Evolutionary conservation across 202 grass and related monocot genomes (phyloP).

Genomic region (Elaeis oleifera): DNA sequence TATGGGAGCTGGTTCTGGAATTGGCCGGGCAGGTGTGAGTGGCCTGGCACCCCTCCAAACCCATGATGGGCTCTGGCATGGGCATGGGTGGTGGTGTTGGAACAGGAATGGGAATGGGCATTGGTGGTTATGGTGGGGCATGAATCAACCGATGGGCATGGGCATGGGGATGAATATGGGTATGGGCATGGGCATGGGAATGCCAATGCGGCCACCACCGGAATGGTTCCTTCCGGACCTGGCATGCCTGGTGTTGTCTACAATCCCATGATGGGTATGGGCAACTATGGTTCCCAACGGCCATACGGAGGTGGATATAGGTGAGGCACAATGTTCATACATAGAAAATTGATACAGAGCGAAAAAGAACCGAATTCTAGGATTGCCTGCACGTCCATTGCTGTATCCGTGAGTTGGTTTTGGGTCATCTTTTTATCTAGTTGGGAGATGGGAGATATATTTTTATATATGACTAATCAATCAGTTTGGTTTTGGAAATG

Average conservation of each 20-base stretch:
- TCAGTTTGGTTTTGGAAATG: neutral
- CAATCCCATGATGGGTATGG: constrained; percentile 9
- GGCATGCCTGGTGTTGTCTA: constrained; percentile 18
- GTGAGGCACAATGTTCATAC: neutral
- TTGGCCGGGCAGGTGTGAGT: constrained; percentile 10
- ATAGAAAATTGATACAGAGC: neutral
- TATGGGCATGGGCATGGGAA: constrained; percentile 2
- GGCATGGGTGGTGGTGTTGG: neutral
- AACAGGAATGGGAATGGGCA: neutral
- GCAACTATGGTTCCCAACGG: constrained; percentile 10
- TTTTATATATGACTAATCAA: neutral
- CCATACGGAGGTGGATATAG: constrained; percentile 17
- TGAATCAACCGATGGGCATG: constrained; percentile 5
- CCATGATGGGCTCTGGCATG: constrained; percentile 12
- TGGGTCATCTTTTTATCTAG: too few species aligned
- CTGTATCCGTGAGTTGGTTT: neutral
- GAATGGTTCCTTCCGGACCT: neutral
- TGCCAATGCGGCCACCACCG: constrained; percentile 6
- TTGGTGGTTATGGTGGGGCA: constrained; percentile 3
- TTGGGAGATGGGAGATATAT: too few species aligned
- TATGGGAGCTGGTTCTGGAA: constrained; percentile 26
- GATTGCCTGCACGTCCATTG: neutral
- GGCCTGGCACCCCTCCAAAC: constrained; percentile 5
- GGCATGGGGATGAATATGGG: neutral
- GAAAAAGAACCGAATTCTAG: too few species aligned